These are phyloP conservation scores for Trametes pubescens DNA, from an alignment of 1,284 basidiomycete species.

Conservation along the genomic window DNA sequence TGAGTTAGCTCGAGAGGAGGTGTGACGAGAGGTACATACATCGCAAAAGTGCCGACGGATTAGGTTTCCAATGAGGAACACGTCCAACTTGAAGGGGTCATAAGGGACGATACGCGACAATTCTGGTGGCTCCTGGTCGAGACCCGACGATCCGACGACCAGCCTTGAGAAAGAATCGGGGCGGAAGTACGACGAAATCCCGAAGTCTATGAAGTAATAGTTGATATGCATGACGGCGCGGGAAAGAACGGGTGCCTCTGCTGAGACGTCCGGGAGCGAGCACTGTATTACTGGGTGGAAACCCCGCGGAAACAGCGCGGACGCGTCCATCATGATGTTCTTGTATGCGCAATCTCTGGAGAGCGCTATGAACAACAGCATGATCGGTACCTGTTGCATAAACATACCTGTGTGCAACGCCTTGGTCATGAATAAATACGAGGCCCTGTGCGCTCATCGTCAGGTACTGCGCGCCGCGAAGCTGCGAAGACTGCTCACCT, in stretches of 20 bases:
- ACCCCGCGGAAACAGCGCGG: constrained; percentile 35
- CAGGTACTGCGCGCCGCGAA: no score
- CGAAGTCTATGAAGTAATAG: constrained; percentile 42
- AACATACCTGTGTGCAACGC: constrained; percentile 1
- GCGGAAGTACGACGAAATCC: constrained; percentile 31
- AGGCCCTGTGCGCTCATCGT: not conserved
- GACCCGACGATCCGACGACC: constrained; percentile 25
- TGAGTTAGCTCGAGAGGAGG: not conserved
- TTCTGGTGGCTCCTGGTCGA: constrained; percentile 40
- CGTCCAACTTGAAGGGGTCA: constrained; percentile 43
- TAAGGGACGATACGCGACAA: constrained; percentile 38
- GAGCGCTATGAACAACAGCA: no score
- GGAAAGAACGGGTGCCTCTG: constrained; percentile 8
- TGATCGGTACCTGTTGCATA: no score
- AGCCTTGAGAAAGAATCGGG: not conserved
- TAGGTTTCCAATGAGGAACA: constrained; percentile 40
- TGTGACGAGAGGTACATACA: not conserved
- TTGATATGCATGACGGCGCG: constrained; percentile 22
- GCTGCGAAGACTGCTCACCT: constrained; percentile 28
- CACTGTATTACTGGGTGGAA: constrained; percentile 33
- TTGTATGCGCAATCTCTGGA: constrained; percentile 33
- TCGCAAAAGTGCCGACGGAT: constrained; percentile 9
- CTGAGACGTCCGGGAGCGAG: constrained; percentile 19
- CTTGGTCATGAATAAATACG: not conserved
- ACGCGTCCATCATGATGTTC: constrained; percentile 42